phyloP scores from a whole-genome alignment of 2,329 filamentous ascomycete species.

The Neonectria ditissima region DNA sequence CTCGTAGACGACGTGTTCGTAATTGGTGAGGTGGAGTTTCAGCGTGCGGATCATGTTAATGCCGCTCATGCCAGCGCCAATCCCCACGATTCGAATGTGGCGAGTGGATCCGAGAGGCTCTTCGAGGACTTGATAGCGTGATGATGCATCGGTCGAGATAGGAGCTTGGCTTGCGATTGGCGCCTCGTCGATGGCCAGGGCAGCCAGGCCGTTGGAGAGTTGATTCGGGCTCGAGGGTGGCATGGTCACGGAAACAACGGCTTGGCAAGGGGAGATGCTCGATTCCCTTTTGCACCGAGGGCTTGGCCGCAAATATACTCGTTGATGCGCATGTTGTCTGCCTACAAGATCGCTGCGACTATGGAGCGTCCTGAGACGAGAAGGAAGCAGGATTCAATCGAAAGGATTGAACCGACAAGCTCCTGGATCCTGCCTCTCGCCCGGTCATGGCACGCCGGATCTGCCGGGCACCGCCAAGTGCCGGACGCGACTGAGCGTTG shows the following conservation, averaged over 20 bases:
- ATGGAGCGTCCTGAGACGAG: background rate
- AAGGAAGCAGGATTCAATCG: background rate
- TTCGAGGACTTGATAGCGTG: background rate
- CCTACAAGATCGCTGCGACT: background rate
- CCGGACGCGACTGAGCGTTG: background rate
- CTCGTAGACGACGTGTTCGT: constrained; percentile 24
- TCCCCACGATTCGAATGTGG: constrained; percentile 9
- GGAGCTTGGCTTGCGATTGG: no score
- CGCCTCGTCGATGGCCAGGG: background rate
- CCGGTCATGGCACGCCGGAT: background rate
- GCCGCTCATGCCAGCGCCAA: constrained; percentile 26
- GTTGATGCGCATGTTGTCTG: background rate
- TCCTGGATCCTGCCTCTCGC: background rate
- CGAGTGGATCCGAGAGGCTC: constrained; percentile 1
- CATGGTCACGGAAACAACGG: background rate
- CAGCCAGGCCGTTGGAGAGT: background rate
- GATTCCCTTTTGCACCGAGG: background rate
- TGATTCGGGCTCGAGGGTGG: background rate
- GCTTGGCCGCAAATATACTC: background rate
- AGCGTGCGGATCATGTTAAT: constrained; percentile 24
- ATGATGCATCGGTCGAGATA: background rate
- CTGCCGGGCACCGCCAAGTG: no score
- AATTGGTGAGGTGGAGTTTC: constrained; percentile 12
- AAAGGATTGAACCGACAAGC: background rate
- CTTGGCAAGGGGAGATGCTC: background rate